Conservation (phyloP, 495 filamentous ascomycete genomes). For the Aspergillus ostianus region DNA sequence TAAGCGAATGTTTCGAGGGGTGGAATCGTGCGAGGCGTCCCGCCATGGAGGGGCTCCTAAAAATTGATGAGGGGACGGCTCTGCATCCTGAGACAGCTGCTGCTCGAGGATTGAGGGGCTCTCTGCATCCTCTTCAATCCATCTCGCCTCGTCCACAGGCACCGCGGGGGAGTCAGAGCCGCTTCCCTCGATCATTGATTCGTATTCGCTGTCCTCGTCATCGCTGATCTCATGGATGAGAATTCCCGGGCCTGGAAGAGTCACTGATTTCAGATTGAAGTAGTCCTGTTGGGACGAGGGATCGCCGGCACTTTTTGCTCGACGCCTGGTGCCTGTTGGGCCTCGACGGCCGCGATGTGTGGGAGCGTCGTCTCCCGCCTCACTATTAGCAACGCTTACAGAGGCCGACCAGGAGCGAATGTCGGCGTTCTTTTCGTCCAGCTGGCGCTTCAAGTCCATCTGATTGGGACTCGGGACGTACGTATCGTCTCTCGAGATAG, state of each 20-base stretch:
- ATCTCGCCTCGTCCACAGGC: constrained; percentile 29
- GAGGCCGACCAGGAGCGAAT: constrained; percentile 45
- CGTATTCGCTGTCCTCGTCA: constrained; percentile 34
- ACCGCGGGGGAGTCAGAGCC: constrained; percentile 32
- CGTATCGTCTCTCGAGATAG: constrained; percentile 34
- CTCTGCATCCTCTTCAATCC: constrained; percentile 29
- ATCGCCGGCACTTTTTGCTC: constrained; percentile 50
- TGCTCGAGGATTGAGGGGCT: constrained; percentile 23
- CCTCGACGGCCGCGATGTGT: constrained; percentile 20
- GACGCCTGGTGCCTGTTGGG: constrained; percentile 27
- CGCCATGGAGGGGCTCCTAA: constrained; percentile 44
- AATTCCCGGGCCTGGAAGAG: constrained; percentile 46
- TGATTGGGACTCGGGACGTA: constrained; percentile 47
- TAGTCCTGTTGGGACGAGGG: constrained; percentile 43
- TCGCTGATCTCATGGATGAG: constrained; percentile 48
- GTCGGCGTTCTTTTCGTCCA: constrained; percentile 43
- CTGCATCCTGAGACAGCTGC: constrained; percentile 20
- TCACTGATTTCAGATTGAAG: constrained; percentile 30
- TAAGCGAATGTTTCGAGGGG: constrained; percentile 31
- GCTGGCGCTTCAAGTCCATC: constrained; percentile 37
- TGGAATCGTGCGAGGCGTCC: constrained; percentile 32
- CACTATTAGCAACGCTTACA: constrained; percentile 43
- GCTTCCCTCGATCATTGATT: constrained; percentile 20
- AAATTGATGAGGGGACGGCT: constrained; percentile 30
- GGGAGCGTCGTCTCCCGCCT: constrained; percentile 34